A percentile compares a stretch with the other conserved stretches of the same genome.
Evolutionary conservation across 345 rosid genomes (phyloP).

Genomic region (Trapa bicornis): DNA sequence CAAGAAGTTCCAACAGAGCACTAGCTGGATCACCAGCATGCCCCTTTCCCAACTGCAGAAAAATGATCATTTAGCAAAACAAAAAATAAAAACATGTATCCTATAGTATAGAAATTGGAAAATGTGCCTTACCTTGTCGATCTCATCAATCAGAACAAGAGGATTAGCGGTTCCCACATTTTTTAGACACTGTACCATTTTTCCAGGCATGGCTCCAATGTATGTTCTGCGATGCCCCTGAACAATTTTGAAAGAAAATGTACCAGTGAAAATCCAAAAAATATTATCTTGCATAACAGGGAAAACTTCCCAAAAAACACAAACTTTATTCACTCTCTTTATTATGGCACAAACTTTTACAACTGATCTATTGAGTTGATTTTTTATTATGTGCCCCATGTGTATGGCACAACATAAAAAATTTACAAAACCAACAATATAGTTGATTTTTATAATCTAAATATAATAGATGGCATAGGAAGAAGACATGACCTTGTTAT

Average conservation of each 20-base stretch:
- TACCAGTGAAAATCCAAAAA: not conserved
- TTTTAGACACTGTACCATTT: constrained; percentile 99
- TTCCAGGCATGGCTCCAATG: constrained; percentile 99
- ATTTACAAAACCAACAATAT: too few relatives aligned
- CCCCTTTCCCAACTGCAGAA: constrained; percentile 51
- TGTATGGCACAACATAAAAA: too few relatives aligned
- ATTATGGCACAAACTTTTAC: too few relatives aligned
- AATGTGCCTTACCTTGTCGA: constrained; percentile 63
- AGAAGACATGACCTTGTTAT: too few relatives aligned
- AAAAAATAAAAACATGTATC: not conserved
- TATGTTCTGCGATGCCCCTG: constrained; percentile 99
- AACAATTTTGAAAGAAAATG: constrained; percentile 1
- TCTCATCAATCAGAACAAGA: constrained; percentile 96
- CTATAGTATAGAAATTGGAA: too few relatives aligned
- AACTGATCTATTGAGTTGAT: too few relatives aligned
- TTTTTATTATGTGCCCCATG: too few relatives aligned
- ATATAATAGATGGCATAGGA: too few relatives aligned
- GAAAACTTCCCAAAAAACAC: too few relatives aligned
- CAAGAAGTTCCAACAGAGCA: constrained; percentile 96
- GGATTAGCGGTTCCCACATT: constrained; percentile 97
- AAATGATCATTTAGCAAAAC: not conserved
- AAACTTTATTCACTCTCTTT: too few relatives aligned
- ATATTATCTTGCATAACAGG: not conserved
- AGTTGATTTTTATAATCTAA: too few relatives aligned
- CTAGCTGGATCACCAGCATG: constrained; percentile 99